Evolutionary conservation across 371 early-diverging fungal species (phyloP).

Genomic region (Lichtheimia corymbifera): DNA sequence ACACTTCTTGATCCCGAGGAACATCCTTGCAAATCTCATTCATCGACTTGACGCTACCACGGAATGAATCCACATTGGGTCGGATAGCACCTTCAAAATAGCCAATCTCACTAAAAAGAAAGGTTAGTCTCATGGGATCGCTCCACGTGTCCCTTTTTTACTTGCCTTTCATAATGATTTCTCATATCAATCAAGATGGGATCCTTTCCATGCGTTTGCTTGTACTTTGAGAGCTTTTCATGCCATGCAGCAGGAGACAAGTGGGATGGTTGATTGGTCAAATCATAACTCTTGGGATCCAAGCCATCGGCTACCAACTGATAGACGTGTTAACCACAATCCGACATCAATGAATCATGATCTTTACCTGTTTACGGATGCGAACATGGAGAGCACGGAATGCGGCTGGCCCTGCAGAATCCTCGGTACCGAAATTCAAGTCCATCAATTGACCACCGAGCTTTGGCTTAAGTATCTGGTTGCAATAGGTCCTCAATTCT

Average conservation of each 20-base stretch:
- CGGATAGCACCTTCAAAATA: constrained; percentile 73
- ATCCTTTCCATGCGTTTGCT: constrained; percentile 38
- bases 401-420: constrained; percentile 47
- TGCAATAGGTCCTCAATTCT: constrained; percentile 40
- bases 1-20: constrained; percentile 63
- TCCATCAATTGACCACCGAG: constrained; percentile 48
- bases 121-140: too few species aligned
- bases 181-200: constrained; percentile 80
- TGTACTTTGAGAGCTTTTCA: constrained; percentile 30
- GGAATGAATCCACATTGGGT: constrained; percentile 79
- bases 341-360: constrained; percentile 12
- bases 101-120: constrained; percentile 63
- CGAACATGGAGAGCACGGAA: constrained; percentile 78
- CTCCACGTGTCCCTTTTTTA: not conserved
- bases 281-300: constrained; percentile 54
- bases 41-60: constrained; percentile 57
- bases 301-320: constrained; percentile 70
- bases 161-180: constrained; percentile 76
- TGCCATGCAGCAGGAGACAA: constrained; percentile 75
- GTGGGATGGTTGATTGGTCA: constrained; percentile 67
- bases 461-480: constrained; percentile 23
- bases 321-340: constrained; percentile 18
- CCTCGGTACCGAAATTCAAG: constrained; percentile 73
- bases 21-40: constrained; percentile 50
- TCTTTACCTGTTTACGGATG: constrained; percentile 48